These are phyloP conservation scores for Auricularia cornea DNA, from an alignment of 768 basidiomycete genomes.

Conservation along the genomic window DNA sequence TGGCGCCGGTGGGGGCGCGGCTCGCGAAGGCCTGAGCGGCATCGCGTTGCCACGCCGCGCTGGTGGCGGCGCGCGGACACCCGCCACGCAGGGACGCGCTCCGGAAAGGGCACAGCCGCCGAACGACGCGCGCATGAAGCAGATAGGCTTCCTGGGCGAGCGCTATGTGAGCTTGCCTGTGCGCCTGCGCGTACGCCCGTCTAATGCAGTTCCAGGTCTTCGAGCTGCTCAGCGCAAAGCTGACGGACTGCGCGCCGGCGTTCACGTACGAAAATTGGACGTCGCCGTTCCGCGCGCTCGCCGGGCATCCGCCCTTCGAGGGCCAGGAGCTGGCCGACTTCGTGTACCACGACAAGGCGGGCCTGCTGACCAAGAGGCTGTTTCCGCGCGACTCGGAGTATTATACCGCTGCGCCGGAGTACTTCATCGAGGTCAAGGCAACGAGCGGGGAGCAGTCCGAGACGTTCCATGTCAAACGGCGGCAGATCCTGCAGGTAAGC, in stretches of 20 bases:
- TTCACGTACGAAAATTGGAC: not conserved
- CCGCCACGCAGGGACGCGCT: too few relatives aligned
- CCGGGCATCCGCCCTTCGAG: not conserved
- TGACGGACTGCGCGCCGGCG: not conserved
- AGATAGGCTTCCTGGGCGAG: not conserved
- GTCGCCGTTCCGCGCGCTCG: not conserved
- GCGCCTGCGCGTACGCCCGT: not conserved
- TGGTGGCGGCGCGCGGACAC: too few relatives aligned
- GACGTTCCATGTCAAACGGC: conserved; percentile 18
- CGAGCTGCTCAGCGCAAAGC: not conserved
- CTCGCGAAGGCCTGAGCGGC: too few relatives aligned
- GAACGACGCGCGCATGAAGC: too few relatives aligned
- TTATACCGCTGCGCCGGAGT: conserved; percentile 14
- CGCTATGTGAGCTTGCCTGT: not conserved
- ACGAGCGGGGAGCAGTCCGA: conserved; percentile 10
- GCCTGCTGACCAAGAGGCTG: conserved; percentile 14
- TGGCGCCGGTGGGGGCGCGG: too few relatives aligned
- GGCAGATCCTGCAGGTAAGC: conserved; percentile 17
- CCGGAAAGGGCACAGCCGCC: too few relatives aligned
- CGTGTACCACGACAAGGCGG: conserved; percentile 14
- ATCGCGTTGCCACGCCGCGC: too few relatives aligned
- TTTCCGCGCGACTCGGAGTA: conserved; percentile 10
- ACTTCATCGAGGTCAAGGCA: conserved; percentile 23
- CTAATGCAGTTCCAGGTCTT: not conserved
- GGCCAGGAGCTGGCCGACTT: conserved; percentile 14